Evolutionary conservation across 2,329 filamentous ascomycete species (phyloP).

Genomic region (Talaromyces sp.): DNA sequence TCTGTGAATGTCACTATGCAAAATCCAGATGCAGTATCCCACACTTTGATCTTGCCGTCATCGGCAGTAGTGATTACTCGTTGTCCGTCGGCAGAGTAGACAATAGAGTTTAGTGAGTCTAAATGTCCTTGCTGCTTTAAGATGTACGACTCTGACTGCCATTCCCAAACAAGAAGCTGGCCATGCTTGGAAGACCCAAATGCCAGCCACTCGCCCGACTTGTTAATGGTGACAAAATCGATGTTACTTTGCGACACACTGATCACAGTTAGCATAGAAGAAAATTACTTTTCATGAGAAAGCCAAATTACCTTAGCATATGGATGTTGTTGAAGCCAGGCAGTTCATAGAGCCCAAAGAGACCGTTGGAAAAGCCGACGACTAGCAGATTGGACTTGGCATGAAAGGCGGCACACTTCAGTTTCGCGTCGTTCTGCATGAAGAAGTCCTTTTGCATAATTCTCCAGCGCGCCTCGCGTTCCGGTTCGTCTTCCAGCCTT

Average conservation of each 20-base stretch:
- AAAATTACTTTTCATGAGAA: neutral
- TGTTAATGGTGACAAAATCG: conserved; percentile 90
- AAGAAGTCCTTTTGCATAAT: conserved; percentile 92
- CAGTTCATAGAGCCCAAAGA: conserved; percentile 92
- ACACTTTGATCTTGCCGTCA: conserved; percentile 97
- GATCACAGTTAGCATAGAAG: conserved; percentile 22
- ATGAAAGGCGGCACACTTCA: conserved; percentile 89
- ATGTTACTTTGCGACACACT: conserved; percentile 97
- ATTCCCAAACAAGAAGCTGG: conserved; percentile 97
- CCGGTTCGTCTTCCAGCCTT: conserved; percentile 56
- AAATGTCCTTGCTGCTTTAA: conserved; percentile 97
- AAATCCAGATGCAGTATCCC: conserved; percentile 94
- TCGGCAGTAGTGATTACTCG: conserved; percentile 90
- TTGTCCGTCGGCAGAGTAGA: conserved; percentile 90
- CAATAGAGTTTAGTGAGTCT: conserved; percentile 87
- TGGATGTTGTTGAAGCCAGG: conserved; percentile 95
- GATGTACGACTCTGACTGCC: conserved; percentile 98
- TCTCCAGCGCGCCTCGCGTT: conserved; percentile 75
- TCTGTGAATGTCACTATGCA: conserved; percentile 98
- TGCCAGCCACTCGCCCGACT: conserved; percentile 91
- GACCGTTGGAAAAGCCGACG: conserved; percentile 87
- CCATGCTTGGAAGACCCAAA: conserved; percentile 94
- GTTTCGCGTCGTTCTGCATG: conserved; percentile 79
- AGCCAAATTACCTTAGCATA: conserved; percentile 52
- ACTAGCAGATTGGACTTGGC: conserved; percentile 85